These are phyloP conservation scores for Lactarius akahatsu DNA, from an alignment of 768 basidiomycete genomes.

Conservation along the genomic window DNA sequence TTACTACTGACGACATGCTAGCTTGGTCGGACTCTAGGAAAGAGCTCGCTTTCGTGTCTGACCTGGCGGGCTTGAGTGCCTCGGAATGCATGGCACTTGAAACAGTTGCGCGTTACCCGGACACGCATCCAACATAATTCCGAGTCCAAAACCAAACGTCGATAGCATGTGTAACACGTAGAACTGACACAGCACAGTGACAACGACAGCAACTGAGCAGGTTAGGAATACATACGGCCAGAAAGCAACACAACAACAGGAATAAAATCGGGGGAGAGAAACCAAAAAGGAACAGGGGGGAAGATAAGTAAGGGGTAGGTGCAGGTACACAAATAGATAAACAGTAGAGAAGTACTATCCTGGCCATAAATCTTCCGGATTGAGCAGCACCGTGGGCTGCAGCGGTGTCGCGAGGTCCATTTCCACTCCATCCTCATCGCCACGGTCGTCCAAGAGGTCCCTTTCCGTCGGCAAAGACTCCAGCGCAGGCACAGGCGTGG, in stretches of 20 bases:
- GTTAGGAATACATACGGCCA: conserved; percentile 16
- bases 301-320: background rate
- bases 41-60: too few relatives aligned
- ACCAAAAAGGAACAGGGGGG: too few relatives aligned
- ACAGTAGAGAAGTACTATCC: background rate
- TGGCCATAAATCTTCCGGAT: conserved; percentile 15
- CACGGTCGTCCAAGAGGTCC: conserved; percentile 12
- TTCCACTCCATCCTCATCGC: conserved; percentile 20
- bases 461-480: conserved; percentile 5
- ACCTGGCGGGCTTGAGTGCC: background rate
- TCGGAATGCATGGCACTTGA: background rate
- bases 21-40: too few relatives aligned
- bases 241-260: conserved; percentile 15
- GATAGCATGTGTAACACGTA: background rate
- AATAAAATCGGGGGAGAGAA: background rate
- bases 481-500: background rate
- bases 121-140: background rate
- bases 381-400: conserved; percentile 24
- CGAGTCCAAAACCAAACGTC: background rate
- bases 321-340: conserved; percentile 5
- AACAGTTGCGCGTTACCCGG: background rate
- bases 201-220: conserved; percentile 1
- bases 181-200: background rate
- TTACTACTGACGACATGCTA: too few relatives aligned
- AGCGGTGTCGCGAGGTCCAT: conserved; percentile 31